Evolutionary conservation across 78 protist species (phyloP).

Genomic region (Cavenderia fasciculata): DNA sequence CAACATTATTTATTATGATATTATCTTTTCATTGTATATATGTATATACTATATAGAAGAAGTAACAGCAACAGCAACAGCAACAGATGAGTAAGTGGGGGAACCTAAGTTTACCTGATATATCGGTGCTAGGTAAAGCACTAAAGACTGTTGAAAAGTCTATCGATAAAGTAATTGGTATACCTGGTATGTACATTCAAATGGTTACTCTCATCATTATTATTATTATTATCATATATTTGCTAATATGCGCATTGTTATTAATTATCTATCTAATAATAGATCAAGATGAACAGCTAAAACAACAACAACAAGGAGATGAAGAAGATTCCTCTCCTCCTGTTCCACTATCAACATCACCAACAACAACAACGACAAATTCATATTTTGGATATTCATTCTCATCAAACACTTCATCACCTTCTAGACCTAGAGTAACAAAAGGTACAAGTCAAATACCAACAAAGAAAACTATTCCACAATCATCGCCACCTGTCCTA

Average conservation of each 20-base stretch:
- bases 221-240: no score
- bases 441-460: background rate
- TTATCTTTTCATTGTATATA: background rate
- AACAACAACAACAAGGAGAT: no score
- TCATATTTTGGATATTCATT: background rate
- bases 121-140: constrained; percentile 44
- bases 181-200: constrained; percentile 41
- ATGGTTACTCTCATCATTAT: no score
- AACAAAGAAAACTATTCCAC: background rate
- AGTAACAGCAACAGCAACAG: no score
- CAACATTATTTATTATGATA: background rate
- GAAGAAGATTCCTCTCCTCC: no score
- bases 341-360: constrained; percentile 2
- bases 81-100: constrained; percentile 27
- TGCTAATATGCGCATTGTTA: no score
- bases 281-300: no score
- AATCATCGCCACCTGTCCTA: background rate
- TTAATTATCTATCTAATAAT: no score
- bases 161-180: constrained; percentile 44
- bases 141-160: constrained; percentile 62
- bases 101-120: constrained; percentile 43
- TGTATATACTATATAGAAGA: background rate
- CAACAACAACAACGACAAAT: background rate
- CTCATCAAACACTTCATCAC: background rate
- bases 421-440: background rate